Evolutionary conservation across 2,329 filamentous ascomycete genomes (phyloP).

Genomic region (Onygenales sp.): DNA sequence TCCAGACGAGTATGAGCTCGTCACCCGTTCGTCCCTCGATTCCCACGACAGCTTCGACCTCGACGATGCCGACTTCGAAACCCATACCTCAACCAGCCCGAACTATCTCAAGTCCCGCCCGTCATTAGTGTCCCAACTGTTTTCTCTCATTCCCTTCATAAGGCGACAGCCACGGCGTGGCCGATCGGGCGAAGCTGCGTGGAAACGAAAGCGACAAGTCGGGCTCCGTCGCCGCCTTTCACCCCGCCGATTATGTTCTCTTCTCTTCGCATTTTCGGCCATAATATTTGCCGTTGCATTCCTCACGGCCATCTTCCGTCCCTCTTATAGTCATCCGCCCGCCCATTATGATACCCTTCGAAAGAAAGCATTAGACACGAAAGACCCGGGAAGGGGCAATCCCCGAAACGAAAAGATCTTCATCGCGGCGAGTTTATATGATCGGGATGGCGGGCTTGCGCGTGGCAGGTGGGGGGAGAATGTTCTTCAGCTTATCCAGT

Average conservation of each 20-base stretch:
- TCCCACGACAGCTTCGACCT: slow-evolving; percentile 32
- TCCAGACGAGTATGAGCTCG: slow-evolving; percentile 34
- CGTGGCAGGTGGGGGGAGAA: slow-evolving; percentile 55
- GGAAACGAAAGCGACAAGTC: background rate
- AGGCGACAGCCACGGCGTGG: background rate
- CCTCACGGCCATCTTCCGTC: slow-evolving; percentile 40
- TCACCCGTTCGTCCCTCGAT: slow-evolving; percentile 29
- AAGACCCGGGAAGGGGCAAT: slow-evolving; percentile 38
- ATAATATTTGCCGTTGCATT: slow-evolving; percentile 27
- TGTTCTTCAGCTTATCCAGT: slow-evolving; percentile 51
- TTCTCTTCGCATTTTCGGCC: slow-evolving; percentile 18
- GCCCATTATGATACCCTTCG: slow-evolving; percentile 39
- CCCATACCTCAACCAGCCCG: slow-evolving; percentile 22
- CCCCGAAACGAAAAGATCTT: slow-evolving; percentile 57
- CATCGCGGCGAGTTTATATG: slow-evolving; percentile 62
- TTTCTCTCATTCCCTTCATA: background rate
- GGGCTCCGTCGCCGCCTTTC: slow-evolving; percentile 17
- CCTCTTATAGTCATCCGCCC: slow-evolving; percentile 48
- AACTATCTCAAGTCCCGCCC: slow-evolving; percentile 15
- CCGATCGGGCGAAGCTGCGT: background rate
- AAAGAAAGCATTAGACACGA: slow-evolving; percentile 20
- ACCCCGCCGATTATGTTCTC: slow-evolving; percentile 23
- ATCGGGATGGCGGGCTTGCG: slow-evolving; percentile 51
- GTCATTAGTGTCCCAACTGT: slow-evolving; percentile 14
- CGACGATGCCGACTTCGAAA: slow-evolving; percentile 33